A percentile compares a stretch with the other conserved stretches of the same genome.
These are phyloP conservation scores for Solanum rostratum DNA, from an alignment of 257 asterid species.

Conservation along the genomic window DNA sequence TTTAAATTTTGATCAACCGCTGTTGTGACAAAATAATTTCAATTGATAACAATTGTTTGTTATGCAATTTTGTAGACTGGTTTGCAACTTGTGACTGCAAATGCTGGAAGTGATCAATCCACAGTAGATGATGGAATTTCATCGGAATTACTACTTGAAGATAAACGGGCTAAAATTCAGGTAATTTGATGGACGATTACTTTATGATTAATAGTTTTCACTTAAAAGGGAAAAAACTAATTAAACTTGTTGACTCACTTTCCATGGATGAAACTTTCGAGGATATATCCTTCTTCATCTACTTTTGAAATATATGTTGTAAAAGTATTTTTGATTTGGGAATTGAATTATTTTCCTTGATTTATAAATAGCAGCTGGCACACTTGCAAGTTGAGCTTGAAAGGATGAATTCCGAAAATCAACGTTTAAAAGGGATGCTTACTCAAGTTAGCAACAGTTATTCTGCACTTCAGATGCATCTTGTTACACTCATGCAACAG, in stretches of 20 bases:
- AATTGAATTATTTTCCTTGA: background rate
- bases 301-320: too few species aligned
- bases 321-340: background rate
- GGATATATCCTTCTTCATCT: too few species aligned
- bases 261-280: too few species aligned
- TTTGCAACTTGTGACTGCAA: constrained; percentile 68
- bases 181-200: constrained; percentile 11
- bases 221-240: background rate
- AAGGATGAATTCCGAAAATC: constrained; percentile 64
- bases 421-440: constrained; percentile 66
- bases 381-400: constrained; percentile 57
- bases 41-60: background rate
- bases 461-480: constrained; percentile 54
- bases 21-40: background rate
- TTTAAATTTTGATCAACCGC: background rate
- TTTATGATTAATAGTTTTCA: background rate
- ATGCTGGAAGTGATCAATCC: constrained; percentile 79
- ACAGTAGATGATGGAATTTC: constrained; percentile 64
- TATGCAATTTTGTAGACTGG: constrained; percentile 43
- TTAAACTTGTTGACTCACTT: background rate
- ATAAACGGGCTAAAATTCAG: constrained; percentile 48
- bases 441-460: constrained; percentile 54
- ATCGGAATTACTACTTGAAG: constrained; percentile 22
- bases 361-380: constrained; percentile 26
- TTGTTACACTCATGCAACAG: constrained; percentile 32